Conservation (phyloP, 2,329 filamentous ascomycete genomes). For the Fusarium sp. region DNA sequence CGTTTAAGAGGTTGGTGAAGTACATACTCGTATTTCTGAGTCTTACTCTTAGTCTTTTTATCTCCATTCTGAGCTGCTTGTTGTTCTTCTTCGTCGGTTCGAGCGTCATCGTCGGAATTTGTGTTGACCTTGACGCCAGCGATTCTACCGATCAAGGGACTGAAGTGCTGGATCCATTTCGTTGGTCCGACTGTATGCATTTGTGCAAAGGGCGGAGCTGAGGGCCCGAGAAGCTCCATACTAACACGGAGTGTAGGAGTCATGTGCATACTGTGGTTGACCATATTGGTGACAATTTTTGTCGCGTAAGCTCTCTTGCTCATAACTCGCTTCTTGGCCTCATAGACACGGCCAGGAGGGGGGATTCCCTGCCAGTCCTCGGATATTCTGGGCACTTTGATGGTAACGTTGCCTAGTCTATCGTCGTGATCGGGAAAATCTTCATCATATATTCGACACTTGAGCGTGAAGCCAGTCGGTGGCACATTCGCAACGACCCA, state of each 20-base stretch:
- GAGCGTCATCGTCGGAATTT: slow-evolving; percentile 63
- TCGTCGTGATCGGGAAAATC: slow-evolving; percentile 89
- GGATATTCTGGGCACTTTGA: slow-evolving; percentile 69
- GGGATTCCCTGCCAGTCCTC: slow-evolving; percentile 77
- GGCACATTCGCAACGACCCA: slow-evolving; percentile 94
- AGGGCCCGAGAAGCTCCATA: slow-evolving; percentile 81
- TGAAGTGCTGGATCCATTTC: slow-evolving; percentile 85
- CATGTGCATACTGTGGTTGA: slow-evolving; percentile 72
- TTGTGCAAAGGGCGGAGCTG: slow-evolving; percentile 73
- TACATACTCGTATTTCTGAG: slow-evolving; percentile 82
- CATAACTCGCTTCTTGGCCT: slow-evolving; percentile 84
- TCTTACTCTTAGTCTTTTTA: slow-evolving; percentile 65
- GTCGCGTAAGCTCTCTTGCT: slow-evolving; percentile 88
- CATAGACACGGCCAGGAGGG: slow-evolving; percentile 68
- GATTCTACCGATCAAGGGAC: slow-evolving; percentile 86
- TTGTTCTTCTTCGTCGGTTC: slow-evolving; percentile 38
- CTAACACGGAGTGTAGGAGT: slow-evolving; percentile 78
- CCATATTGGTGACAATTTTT: slow-evolving; percentile 73
- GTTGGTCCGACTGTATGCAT: slow-evolving; percentile 84
- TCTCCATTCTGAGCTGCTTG: slow-evolving; percentile 37
- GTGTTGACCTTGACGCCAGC: slow-evolving; percentile 76
- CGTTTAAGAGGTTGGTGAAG: neutral
- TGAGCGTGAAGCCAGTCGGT: slow-evolving; percentile 81
- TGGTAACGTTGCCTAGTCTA: slow-evolving; percentile 84
- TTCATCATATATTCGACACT: slow-evolving; percentile 90